Conservation (phyloP, 345 rosid genomes). For the Salix koriyanagi region DNA sequence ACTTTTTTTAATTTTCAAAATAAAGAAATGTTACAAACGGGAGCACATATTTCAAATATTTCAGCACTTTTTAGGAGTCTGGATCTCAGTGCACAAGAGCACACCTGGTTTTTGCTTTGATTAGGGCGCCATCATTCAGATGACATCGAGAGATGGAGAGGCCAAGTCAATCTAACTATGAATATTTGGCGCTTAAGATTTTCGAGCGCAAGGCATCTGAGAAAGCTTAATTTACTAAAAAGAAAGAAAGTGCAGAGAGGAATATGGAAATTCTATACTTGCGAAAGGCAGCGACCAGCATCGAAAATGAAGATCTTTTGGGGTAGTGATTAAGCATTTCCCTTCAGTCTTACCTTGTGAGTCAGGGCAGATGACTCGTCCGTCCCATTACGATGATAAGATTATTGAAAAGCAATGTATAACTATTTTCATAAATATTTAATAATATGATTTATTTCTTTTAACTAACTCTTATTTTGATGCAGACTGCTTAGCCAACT, state of each 20-base stretch:
- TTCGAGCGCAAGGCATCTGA: not conserved
- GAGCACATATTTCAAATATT: not conserved
- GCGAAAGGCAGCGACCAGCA: not conserved
- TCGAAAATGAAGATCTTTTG: not conserved
- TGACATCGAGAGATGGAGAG: not conserved
- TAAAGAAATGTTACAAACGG: not conserved
- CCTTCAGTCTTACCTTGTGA: not conserved
- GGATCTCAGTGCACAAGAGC: not conserved
- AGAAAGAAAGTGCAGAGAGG: no score
- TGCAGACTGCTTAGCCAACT: not conserved
- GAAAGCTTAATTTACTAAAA: not conserved
- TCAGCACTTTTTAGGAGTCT: not conserved
- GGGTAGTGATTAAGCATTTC: not conserved
- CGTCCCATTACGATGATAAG: no score
- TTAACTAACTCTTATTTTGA: not conserved
- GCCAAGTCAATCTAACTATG: no score
- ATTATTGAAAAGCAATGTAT: not conserved
- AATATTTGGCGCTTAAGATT: not conserved
- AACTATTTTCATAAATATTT: not conserved
- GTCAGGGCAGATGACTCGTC: not conserved
- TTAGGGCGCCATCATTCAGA: not conserved
- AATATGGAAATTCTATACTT: not conserved
- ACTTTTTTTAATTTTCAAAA: not conserved
- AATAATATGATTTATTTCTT: not conserved
- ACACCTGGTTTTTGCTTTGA: conserved; percentile 1